phyloP scores from a whole-genome alignment of 163 green algal genomes.

The Chlorella variabilis region DNA sequence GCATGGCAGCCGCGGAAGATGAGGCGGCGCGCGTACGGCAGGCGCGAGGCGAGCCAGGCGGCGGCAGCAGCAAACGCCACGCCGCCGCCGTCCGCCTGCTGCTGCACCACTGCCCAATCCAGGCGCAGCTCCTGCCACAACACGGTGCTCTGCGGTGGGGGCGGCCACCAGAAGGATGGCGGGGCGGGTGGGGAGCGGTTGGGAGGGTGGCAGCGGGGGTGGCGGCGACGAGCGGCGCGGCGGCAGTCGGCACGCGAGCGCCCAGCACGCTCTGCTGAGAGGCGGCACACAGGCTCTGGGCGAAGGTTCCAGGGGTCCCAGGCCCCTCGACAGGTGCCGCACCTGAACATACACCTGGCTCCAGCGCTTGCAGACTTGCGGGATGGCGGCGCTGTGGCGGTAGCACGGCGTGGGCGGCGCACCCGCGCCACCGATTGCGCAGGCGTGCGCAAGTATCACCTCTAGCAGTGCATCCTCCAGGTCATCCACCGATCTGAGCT shows the following conservation, averaged over 20 bases:
- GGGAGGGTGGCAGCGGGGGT: too few species aligned
- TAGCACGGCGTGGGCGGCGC: not conserved
- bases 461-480: slow-evolving; percentile 17
- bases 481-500: not conserved
- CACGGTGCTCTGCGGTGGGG: slow-evolving; percentile 26
- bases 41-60: not conserved
- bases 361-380: slow-evolving; percentile 4
- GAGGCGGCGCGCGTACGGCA: not conserved
- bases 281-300: too few species aligned
- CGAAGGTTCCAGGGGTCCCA: too few species aligned
- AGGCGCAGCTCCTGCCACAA: slow-evolving; percentile 21
- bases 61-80: not conserved
- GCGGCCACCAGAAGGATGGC: too few species aligned
- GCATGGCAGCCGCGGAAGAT: not conserved
- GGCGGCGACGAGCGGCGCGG: too few species aligned
- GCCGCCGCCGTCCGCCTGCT: not conserved
- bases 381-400: not conserved
- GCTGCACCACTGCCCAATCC: not conserved
- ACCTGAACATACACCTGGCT: not conserved
- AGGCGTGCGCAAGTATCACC: not conserved
- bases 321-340: too few species aligned
- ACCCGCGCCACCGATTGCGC: not conserved
- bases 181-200: not conserved
- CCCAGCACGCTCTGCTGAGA: too few species aligned
- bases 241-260: too few species aligned